Conservation (phyloP, 75 land plant species). For the Picea sitchensis region DNA sequence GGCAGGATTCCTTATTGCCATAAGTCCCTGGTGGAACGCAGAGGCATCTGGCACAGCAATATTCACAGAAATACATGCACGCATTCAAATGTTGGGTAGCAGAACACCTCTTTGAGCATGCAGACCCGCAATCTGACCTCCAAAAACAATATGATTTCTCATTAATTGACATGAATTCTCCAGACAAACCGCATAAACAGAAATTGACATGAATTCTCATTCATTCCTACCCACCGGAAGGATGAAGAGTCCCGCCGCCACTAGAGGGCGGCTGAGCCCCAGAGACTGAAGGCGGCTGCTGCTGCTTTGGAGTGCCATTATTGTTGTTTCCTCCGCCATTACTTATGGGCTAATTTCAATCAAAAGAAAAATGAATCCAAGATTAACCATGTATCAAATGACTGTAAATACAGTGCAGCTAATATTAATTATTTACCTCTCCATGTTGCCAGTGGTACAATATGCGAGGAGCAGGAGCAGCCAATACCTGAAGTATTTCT, state of each 20-base stretch:
- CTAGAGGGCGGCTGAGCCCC: neutral
- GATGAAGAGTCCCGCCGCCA: neutral
- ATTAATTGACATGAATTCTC: neutral
- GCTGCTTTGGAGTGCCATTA: neutral
- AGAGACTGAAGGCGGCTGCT: neutral
- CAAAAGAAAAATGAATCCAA: neutral
- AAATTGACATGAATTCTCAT: neutral
- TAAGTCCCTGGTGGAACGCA: slow-evolving; percentile 29
- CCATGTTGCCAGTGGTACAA: slow-evolving; percentile 12
- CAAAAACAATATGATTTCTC: no score
- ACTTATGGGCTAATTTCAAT: neutral
- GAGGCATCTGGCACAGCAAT: slow-evolving; percentile 19
- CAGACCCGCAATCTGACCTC: slow-evolving; percentile 14
- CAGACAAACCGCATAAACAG: neutral
- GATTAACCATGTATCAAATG: neutral
- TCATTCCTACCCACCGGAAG: neutral
- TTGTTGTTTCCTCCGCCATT: neutral
- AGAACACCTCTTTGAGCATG: slow-evolving; percentile 23
- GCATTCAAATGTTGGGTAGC: slow-evolving; percentile 10
- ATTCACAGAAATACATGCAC: slow-evolving; percentile 28
- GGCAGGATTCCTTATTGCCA: slow-evolving; percentile 26
- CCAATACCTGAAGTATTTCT: neutral
- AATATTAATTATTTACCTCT: neutral
- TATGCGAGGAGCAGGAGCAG: neutral
- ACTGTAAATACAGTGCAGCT: neutral